Percentiles rank a stretch among this genome's conserved stretches.
These are phyloP conservation scores for Auricularia cornea DNA, from an alignment of 768 basidiomycete species.

Conservation along the genomic window DNA sequence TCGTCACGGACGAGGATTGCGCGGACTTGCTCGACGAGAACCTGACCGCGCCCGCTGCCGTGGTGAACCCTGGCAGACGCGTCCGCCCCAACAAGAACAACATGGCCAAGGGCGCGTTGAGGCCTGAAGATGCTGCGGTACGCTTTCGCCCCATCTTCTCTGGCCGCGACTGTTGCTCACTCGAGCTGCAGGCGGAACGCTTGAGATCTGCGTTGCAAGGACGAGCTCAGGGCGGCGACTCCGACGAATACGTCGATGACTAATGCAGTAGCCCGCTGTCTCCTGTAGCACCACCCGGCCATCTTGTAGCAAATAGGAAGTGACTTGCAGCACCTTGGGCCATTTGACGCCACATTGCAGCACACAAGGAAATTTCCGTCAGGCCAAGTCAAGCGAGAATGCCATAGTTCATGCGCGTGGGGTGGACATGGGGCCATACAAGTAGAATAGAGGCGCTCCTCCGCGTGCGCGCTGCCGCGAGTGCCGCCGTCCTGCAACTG, in stretches of 20 bases:
- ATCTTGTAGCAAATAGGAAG: no score
- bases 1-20: constrained; percentile 68
- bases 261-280: not conserved
- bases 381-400: not conserved
- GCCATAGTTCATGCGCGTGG: not conserved
- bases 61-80: not conserved
- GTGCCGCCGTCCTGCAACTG: not conserved
- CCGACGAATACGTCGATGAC: not conserved
- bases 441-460: not conserved
- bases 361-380: not conserved
- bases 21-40: constrained; percentile 46
- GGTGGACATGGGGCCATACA: not conserved
- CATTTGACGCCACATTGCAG: no score
- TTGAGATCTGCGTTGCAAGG: not conserved
- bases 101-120: constrained; percentile 79
- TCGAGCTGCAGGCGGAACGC: not conserved
- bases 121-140: constrained; percentile 78
- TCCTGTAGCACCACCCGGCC: no score
- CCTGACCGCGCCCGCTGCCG: constrained; percentile 27
- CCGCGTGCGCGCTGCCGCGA: not conserved
- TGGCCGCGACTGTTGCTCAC: no score
- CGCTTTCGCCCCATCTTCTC: constrained; percentile 16
- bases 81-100: constrained; percentile 67
- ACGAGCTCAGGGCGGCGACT: not conserved
- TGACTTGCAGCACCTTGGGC: no score